These are phyloP conservation scores for Fremontodendron californicum DNA, from an alignment of 345 rosid genomes.

Conservation along the genomic window DNA sequence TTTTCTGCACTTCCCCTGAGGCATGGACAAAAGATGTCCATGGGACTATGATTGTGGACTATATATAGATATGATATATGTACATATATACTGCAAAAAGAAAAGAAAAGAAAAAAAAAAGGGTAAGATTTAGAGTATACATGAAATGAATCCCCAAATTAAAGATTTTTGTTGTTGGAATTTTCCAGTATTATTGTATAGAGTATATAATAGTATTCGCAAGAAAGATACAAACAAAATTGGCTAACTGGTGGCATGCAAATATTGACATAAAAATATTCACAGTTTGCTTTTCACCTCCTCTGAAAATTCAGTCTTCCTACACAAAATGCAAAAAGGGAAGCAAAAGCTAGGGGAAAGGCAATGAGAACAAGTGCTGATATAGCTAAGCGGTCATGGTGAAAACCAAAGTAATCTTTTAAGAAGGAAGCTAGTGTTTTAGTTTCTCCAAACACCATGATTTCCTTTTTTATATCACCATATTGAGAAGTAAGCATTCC, in stretches of 20 bases:
- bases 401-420: constrained; percentile 58
- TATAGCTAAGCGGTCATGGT: constrained; percentile 35
- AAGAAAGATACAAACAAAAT: not conserved
- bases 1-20: too few species aligned
- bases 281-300: constrained; percentile 33
- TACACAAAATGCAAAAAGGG: constrained; percentile 49
- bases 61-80: too few species aligned
- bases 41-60: too few species aligned
- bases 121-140: too few species aligned
- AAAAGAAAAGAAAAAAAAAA: too few species aligned
- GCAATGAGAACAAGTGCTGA: constrained; percentile 37
- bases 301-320: constrained; percentile 55
- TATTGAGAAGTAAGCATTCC: constrained; percentile 65
- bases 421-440: constrained; percentile 43
- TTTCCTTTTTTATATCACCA: constrained; percentile 50
- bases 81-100: too few species aligned
- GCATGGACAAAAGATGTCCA: too few species aligned
- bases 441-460: constrained; percentile 47
- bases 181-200: too few species aligned
- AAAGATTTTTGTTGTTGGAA: too few species aligned
- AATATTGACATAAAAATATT: too few species aligned
- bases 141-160: too few species aligned
- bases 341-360: constrained; percentile 52
- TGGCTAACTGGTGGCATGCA: not conserved
- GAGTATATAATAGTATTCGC: too few species aligned